Percentiles rank a stretch among this genome's conserved stretches.
Evolutionary conservation across 2,329 filamentous ascomycete species (phyloP).

Genomic region (Claviceps maximensis): DNA sequence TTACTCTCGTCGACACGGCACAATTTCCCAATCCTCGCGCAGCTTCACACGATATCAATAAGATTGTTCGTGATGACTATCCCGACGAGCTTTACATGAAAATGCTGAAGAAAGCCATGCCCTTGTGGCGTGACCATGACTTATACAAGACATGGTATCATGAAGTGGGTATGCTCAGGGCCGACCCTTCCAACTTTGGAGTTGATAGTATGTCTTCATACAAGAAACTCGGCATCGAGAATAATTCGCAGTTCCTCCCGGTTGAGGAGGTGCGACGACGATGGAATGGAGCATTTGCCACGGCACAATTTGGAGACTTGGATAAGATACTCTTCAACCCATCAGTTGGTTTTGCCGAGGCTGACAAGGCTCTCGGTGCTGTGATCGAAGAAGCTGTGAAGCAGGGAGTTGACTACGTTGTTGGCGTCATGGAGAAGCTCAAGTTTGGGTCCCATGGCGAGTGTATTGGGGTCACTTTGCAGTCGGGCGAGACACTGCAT

Average conservation of each 20-base stretch:
- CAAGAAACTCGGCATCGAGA: conserved; percentile 23
- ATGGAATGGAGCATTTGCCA: conserved; percentile 43
- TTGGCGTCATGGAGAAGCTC: conserved; percentile 33
- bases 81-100: conserved; percentile 26
- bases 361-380: conserved; percentile 40
- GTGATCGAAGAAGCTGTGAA: conserved; percentile 39
- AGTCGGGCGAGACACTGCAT: conserved; percentile 29
- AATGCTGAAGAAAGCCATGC: conserved; percentile 27
- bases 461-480: conserved; percentile 36
- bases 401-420: conserved; percentile 41
- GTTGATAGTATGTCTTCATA: conserved; percentile 28
- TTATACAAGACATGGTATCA: conserved; percentile 43
- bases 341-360: conserved; percentile 45
- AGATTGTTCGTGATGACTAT: conserved; percentile 30
- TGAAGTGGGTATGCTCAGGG: conserved; percentile 40
- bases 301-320: conserved; percentile 41
- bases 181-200: conserved; percentile 29
- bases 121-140: conserved; percentile 26
- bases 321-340: conserved; percentile 44
- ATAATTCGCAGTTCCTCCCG: conserved; percentile 26
- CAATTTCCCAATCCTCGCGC: conserved; percentile 24
- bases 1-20: conserved; percentile 25
- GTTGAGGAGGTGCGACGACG: conserved; percentile 39
- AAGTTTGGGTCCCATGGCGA: conserved; percentile 31
- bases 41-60: conserved; percentile 34